Percentiles rank a stretch among this genome's conserved stretches.
Conservation (phyloP, 495 filamentous ascomycete species). For the Cercophora newfieldiana region DNA sequence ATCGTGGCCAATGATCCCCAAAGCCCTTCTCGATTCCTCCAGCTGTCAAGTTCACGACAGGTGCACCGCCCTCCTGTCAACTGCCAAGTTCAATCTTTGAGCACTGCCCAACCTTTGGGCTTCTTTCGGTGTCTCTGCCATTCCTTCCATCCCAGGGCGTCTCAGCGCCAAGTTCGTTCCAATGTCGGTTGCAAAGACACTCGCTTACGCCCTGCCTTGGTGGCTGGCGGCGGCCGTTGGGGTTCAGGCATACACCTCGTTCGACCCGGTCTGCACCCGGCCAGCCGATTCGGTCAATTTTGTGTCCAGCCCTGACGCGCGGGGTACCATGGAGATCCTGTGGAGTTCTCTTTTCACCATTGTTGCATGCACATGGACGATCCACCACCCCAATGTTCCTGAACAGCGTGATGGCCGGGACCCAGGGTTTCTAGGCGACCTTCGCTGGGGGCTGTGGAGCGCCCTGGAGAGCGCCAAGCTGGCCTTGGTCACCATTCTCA, state of each 20-base stretch:
- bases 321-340: conserved; percentile 13
- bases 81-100: too few relatives aligned
- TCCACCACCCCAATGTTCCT: conserved; percentile 14
- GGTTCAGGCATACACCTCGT: not conserved
- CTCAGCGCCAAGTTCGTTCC: too few relatives aligned
- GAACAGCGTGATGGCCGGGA: conserved; percentile 1
- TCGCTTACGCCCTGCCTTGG: too few relatives aligned
- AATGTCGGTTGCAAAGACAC: too few relatives aligned
- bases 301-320: conserved; percentile 3
- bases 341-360: conserved; percentile 16
- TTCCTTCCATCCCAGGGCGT: too few relatives aligned
- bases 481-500: not conserved
- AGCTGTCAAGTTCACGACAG: too few relatives aligned
- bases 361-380: conserved; percentile 13
- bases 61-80: too few relatives aligned
- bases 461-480: not conserved
- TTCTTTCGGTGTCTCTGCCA: too few relatives aligned
- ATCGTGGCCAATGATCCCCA: too few relatives aligned
- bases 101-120: too few relatives aligned
- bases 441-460: not conserved
- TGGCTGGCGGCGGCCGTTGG: too few relatives aligned
- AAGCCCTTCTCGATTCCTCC: too few relatives aligned
- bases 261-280: not conserved
- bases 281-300: conserved; percentile 7
- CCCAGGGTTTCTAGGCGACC: not conserved